Evolutionary conservation across 805 yeast species (phyloP), one percentile per base, ranked within the genome.

Genomic region (Hagleromyces aurorensis): DNA sequence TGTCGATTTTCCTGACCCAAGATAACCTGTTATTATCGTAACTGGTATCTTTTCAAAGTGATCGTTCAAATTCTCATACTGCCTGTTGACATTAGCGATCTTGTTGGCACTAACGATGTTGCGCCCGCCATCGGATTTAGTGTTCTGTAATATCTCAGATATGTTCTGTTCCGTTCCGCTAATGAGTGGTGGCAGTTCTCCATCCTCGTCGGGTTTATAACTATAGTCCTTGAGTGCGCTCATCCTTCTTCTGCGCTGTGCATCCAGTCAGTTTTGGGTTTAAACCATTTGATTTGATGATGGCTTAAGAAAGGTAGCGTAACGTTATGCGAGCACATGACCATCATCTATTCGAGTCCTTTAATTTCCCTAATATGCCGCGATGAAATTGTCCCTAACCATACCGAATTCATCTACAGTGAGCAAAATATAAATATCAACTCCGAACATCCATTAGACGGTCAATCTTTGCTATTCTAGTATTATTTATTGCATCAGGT

Each of bases 1-100:
- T 0, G 97, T 89, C 0, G 91, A 79, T 49, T 91, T 91, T 2
- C 98, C 98, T 8, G 94, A 79, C 1, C 98, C 98, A 21, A 91
- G 59, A 50, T 87, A 91, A 2, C 98, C 98, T 0, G 98, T 89
- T 21, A 91, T 75, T 10, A 91, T 84, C 0, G 96, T 85, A 11
- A 91, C 75, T 1, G 98, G 98, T 4, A 87, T 87, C 50, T 74
- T 77, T 9, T 9, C 26, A 8, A 20, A 17, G 14, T 10, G 14
- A 5, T 20, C 36, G 13, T 16, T n/a, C 3, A 16, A 20, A 8
- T 30, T 38, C 5, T 37, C 38, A 13, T 40, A 24, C 23, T 50
- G 57, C 19, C 41, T 43, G 31, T 57, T 57, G 3, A 48, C 55
- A 12, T 51, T 41, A 6, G 37, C 41, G 13, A 55, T 41, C 28